phyloP scores from a whole-genome alignment of 768 basidiomycete genomes.

The Steccherinum ochraceum region DNA sequence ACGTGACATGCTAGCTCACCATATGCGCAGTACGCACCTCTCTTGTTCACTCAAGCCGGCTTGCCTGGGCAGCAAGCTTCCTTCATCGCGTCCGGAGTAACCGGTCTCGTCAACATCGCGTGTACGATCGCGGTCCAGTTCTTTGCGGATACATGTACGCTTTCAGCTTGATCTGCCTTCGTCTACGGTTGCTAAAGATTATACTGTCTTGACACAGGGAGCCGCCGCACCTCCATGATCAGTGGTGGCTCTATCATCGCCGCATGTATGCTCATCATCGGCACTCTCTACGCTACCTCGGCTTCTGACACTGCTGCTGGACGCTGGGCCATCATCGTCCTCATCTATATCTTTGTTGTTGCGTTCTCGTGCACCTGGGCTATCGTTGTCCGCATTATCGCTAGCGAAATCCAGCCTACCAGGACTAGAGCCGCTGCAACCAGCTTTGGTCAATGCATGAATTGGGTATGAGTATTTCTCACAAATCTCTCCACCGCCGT shows the following conservation, averaged over 20 bases:
- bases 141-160: slow-evolving; percentile 33
- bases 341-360: slow-evolving; percentile 43
- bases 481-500: slow-evolving; percentile 14
- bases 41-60: slow-evolving; percentile 45
- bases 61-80: slow-evolving; percentile 39
- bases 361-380: slow-evolving; percentile 40
- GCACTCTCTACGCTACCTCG: slow-evolving; percentile 34
- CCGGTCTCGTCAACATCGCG: slow-evolving; percentile 37
- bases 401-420: slow-evolving; percentile 42
- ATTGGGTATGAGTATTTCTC: slow-evolving; percentile 28
- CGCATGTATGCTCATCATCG: slow-evolving; percentile 34
- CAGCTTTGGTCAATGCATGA: slow-evolving; percentile 33
- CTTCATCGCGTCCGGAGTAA: slow-evolving; percentile 45
- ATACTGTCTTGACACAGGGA: slow-evolving; percentile 15
- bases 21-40: slow-evolving; percentile 33
- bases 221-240: slow-evolving; percentile 33
- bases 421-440: slow-evolving; percentile 37
- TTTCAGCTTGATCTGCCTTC: not conserved
- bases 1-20: not conserved
- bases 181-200: not conserved
- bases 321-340: slow-evolving; percentile 35
- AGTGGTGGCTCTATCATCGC: slow-evolving; percentile 36
- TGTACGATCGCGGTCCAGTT: slow-evolving; percentile 32
- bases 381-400: slow-evolving; percentile 33
- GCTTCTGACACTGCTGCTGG: slow-evolving; percentile 24